Evolutionary conservation across 345 rosid genomes (phyloP), one percentile per base, ranked within the genome.

Genomic region (Lumnitzera racemosa): DNA sequence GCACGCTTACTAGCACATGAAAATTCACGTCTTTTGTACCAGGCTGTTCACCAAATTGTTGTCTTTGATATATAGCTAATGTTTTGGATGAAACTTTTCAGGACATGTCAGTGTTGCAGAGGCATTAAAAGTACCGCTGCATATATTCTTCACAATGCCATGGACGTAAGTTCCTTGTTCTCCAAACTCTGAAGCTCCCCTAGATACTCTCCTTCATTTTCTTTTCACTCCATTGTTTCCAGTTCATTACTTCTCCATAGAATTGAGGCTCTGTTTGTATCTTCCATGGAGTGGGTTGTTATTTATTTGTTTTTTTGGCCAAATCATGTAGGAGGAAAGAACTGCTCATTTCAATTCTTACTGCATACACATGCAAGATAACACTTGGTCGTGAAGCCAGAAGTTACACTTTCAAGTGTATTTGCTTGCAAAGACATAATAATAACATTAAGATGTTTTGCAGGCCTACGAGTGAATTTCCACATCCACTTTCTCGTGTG

Each of bases 401-500:
- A 36, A 5, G 43, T 36, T 36, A 36, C 4, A 36, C 7, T 9
- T 36, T 36, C 43, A 36, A 36, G 43, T 9, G 11, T 36, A 36
- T 47, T 47, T 47, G 16, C 29, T 41, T 17, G 0, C 49, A 25
- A 11, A 14, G 62, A 23, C 49, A 51, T 46, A 58, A 59, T 47
- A 41, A 50, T 24, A 31, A 47, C 14, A 59, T 25, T 59, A 29
- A 47, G 51, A 59, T 15, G 68, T 72, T 53, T 55, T 57, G 29
- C 75, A 81, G 85, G 69, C 79, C 80, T 51, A 81, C 85, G 50
- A 73, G 77, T 73, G 85, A 81, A 73, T 81, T 78, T 59, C 82
- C 85, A 24, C 85, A 81, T 67, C 85, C 85, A n/a, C 49, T 81
- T 36, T 81, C 85, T 46, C 78, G 82, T 46, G 82, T 81, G 63